phyloP scores from a whole-genome alignment of 306 rosid genomes.

The Gastrolobium villosum region DNA sequence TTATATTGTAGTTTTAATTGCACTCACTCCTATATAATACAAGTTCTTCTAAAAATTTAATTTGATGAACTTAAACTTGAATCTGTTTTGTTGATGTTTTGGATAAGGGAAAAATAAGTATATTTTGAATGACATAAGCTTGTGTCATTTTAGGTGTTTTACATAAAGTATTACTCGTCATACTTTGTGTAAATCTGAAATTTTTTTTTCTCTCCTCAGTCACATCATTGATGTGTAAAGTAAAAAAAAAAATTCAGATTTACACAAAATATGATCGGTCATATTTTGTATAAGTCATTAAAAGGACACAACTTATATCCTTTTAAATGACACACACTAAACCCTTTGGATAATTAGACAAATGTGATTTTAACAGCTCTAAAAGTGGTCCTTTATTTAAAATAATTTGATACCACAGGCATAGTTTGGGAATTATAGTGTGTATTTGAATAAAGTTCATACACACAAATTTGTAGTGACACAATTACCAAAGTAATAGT shows the following conservation, averaged over 20 bases:
- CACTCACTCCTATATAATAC: not conserved
- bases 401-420: not conserved
- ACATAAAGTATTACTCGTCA: too few species aligned
- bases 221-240: too few species aligned
- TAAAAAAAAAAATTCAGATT: too few species aligned
- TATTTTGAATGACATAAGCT: too few species aligned
- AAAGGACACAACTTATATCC: too few species aligned
- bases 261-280: too few species aligned
- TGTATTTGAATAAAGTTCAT: not conserved
- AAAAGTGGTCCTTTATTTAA: not conserved
- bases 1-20: not conserved
- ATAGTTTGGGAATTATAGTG: not conserved
- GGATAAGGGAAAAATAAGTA: too few species aligned
- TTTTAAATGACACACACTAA: too few species aligned
- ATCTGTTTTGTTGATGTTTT: not conserved
- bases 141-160: too few species aligned
- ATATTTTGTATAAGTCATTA: too few species aligned
- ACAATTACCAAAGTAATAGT: not conserved
- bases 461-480: not conserved
- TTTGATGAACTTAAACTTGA: not conserved
- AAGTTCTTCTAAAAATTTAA: not conserved
- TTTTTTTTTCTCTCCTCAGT: too few species aligned
- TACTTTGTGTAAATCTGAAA: too few species aligned
- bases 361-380: not conserved
- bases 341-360: not conserved